Evolutionary conservation across 73 alveolate genomes (phyloP), one percentile per base, ranked within the genome.

Genomic region (Paraurostyla sp.): DNA sequence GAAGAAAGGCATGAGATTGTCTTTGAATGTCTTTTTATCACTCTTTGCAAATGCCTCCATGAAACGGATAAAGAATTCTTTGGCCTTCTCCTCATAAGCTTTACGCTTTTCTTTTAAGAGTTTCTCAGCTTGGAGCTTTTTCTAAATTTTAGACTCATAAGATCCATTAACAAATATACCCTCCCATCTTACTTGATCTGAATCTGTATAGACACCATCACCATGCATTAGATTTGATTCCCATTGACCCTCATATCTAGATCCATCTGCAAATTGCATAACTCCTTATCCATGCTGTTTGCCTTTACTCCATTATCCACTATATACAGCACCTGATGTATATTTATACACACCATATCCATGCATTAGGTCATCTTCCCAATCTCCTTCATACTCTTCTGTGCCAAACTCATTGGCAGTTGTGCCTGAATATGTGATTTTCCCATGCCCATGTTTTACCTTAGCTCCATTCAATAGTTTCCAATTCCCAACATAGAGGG

Each of bases 241-340:
- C 99, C 99, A 97, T 48, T 94, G 93, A 0, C 99, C 99, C 76
- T 89, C 97, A 88, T 96, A 97, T 30, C 89, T 82, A 29, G 97
- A 95, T 15, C 99, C 99, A 65, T 97, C 98, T 3, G 98, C 95
- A 69, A 78, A 96, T 33, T 85, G 78, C 76, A 90, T 90, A 13
- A 89, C 89, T 9, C 99, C 99, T 43, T 91, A 78, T 49, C 99
- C 99, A 69, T 94, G 92, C 83, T 91, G 92, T 80, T 92, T 81
- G 49, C 97, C 94, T 50, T 95, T 90, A 30, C 50, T 69, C 97
- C 98, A 97, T 43, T 96, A 85, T 20, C 99, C 99, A 71, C 87
- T 89, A 80, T 96, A 97, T 15, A 89, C 87, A 41, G 97, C 98
- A 32, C 99, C 99, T 29, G 97, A 84, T 22, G 98, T 83, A 82